Conservation (phyloP, 192 early-diverging fungal species). For the Linderina pennispora region DNA sequence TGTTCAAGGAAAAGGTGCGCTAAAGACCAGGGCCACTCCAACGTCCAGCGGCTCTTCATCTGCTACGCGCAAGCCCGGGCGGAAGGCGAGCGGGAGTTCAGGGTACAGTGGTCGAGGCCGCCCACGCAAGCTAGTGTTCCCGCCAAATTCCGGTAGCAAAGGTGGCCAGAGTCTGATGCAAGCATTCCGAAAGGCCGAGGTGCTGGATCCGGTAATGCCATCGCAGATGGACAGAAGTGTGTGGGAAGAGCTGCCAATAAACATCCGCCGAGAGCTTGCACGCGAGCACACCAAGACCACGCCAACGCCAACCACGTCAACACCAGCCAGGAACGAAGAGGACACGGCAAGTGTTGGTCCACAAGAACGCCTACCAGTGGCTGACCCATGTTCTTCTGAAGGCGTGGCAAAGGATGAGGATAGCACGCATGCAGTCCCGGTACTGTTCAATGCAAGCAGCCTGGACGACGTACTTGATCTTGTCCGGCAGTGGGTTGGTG, state of each 20-base stretch:
- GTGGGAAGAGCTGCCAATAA: conserved; percentile 22
- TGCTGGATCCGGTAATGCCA: conserved; percentile 30
- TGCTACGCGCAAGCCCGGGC: background rate
- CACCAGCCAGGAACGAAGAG: too few relatives aligned
- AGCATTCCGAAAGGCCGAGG: conserved; percentile 24
- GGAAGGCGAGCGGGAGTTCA: background rate
- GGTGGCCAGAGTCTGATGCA: conserved; percentile 14
- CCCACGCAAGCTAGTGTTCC: conserved; percentile 20
- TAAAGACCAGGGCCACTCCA: too few relatives aligned
- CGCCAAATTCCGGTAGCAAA: background rate
- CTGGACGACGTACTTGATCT: conserved; percentile 12
- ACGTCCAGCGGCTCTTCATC: background rate
- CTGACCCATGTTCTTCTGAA: too few relatives aligned
- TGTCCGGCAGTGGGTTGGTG: conserved; percentile 16
- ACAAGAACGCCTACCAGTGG: too few relatives aligned
- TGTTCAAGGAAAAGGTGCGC: too few relatives aligned
- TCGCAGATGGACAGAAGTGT: conserved; percentile 36
- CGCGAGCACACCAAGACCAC: conserved; percentile 24
- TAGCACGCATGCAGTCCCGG: conserved; percentile 5
- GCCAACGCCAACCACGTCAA: too few relatives aligned
- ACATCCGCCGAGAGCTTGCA: conserved; percentile 30
- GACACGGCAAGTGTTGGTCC: too few relatives aligned
- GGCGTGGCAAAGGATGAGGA: too few relatives aligned
- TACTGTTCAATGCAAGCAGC: conserved; percentile 11
- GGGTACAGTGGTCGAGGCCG: conserved; percentile 9